Base-by-base conservation (phyloP, 257 asterid species). In the Prunella vulgaris region DNA sequence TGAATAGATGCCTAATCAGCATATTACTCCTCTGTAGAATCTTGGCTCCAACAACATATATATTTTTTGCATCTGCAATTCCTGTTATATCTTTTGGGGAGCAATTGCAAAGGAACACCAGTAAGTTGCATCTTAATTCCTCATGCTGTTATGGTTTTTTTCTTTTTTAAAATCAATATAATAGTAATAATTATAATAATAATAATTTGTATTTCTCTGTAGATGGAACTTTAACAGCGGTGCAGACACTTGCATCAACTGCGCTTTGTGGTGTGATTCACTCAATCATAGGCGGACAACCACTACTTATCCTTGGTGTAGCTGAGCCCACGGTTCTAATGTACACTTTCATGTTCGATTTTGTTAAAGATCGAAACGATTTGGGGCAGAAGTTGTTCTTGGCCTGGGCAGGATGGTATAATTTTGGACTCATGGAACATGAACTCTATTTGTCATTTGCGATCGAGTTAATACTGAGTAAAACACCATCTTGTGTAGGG, bases 21-120 rank as follows among this genome's bases (percentile, higher is more conserved):
- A 24, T 60, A 58, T 38, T 52, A 32, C 54, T 61, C 35, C 38
- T 74, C 49, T 76, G 80, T 69, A 93, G 98, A 87, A 90, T 93
- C 69, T 74, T 93, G 80, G 98, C 98, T 74, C 98, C 98, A 60
- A 93, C 98, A 3, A 90, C 98, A 42, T 93, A 93, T 57, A 93
- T 90, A 80, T 93, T 93, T 88, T 93, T 93, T 78, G 99, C 99
- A 66, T 93, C 99, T 17, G 94, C 99, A 54, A 88, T 93, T 65
- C 99, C 99, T 1, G 99, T 93, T 60, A 90, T 93, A 74, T 90
- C 99, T 37, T 93, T 93, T 2, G 99, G 99, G 77, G 97, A 90
- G 83, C 99, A 90, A 65, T 84, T 93, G 24, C 95, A 91, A 79
- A 84, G 97, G 76, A 84, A 78, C 79, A 93, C 98, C 1, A 75